Base-by-base conservation (phyloP, 2,329 filamentous ascomycete species). In the Venturia asperata region DNA sequence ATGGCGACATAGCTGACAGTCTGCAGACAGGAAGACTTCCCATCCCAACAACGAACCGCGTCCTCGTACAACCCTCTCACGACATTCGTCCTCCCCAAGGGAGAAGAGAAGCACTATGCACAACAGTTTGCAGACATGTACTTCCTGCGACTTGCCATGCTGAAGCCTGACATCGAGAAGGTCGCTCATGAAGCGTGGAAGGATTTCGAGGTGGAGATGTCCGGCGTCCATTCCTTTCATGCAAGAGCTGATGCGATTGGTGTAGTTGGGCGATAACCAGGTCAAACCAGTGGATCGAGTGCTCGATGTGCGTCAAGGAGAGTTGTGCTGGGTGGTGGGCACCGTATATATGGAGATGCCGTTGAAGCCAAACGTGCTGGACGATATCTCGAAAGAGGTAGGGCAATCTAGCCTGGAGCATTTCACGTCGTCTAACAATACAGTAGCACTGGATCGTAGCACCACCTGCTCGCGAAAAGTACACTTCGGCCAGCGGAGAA, bases 101-200 rank as follows among this genome's bases (percentile, higher is more conserved):
- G 83, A 34, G 76, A 80, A 52, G 77, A 81, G 43, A 81, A 82
- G 67, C 88, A 92, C 64, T 99, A 97, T 75, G 83, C 92, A 75
- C 94, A 97, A 75, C 94, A 99, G 78, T 99, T 90, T 83, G 91
- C 89, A 68, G 94, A 99, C 77, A 93, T 97, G 85, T 99, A 99
- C 82, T 99, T 97, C 74, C 76, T 97, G 70, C 89, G 94, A 15
- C 83, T 99, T 30, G 86, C 91, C 45, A 89, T 90, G 77, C 85
- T 99, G 74, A 97, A 93, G 77, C 90, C 92, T 11, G 83, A 85
- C 0, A 89, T 96, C 0, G 90, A 96, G 70, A 77, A 84, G 68
- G 82, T 90, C 62, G 93, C 92, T 0, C 77, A 79, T 19, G 86
- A 87, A 42, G 86, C 88, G 7, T 99, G 94, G 91, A 82, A 85